Evolutionary conservation across 2,329 filamentous ascomycete species (phyloP).

Genomic region (Arthrobotrys musiformis): DNA sequence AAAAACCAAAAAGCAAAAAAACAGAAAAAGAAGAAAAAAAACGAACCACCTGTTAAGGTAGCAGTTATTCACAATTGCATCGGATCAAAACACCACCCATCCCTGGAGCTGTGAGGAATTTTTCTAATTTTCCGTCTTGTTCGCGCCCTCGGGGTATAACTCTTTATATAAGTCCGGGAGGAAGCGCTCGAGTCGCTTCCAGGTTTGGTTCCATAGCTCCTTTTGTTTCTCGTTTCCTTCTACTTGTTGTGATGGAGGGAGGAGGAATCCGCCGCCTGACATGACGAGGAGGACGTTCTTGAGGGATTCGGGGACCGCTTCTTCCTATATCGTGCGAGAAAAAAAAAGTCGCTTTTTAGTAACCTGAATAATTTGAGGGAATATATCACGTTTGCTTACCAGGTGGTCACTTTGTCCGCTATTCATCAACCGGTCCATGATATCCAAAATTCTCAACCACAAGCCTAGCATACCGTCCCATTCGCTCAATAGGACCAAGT

Average conservation of each 20-base stretch:
- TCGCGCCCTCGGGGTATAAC: slow-evolving; percentile 36
- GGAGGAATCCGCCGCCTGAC: slow-evolving; percentile 85
- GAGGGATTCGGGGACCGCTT: slow-evolving; percentile 91
- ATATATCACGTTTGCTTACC: slow-evolving; percentile 66
- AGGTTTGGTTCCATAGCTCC: slow-evolving; percentile 59
- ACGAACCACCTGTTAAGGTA: not conserved
- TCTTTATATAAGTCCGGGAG: slow-evolving; percentile 58
- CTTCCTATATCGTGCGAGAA: slow-evolving; percentile 74
- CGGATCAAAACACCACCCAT: not conserved
- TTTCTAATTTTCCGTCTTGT: slow-evolving; percentile 16
- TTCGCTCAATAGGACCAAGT: slow-evolving; percentile 82
- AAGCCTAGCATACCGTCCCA: slow-evolving; percentile 91
- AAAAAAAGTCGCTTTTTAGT: slow-evolving; percentile 40
- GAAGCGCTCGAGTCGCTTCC: slow-evolving; percentile 60
- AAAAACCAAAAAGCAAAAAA: not conserved
- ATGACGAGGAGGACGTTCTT: slow-evolving; percentile 98
- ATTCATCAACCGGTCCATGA: slow-evolving; percentile 96
- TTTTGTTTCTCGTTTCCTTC: slow-evolving; percentile 66
- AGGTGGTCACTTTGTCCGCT: slow-evolving; percentile 90
- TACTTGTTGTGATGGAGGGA: slow-evolving; percentile 70
- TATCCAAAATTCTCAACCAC: slow-evolving; percentile 90
- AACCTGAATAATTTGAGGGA: not conserved
- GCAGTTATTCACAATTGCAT: not conserved
- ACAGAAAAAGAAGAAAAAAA: not conserved
- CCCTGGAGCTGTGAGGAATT: not conserved